Conservation (phyloP, 2,329 filamentous ascomycete species). For the Talaromyces rugulosus region DNA sequence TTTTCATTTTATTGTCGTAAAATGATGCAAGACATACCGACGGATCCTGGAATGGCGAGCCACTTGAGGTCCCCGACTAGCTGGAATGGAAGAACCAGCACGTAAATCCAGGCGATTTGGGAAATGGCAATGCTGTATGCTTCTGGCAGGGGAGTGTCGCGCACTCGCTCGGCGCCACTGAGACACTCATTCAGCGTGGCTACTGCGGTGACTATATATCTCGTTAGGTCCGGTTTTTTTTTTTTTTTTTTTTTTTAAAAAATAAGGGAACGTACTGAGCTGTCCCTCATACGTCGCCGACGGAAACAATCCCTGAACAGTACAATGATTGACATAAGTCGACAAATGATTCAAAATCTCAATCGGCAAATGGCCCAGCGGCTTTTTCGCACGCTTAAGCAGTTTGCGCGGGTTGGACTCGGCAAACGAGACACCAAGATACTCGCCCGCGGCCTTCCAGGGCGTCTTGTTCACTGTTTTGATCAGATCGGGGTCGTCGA, state of each 20-base stretch:
- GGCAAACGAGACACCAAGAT: slow-evolving; percentile 72
- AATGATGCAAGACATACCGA: slow-evolving; percentile 37
- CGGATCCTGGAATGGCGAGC: slow-evolving; percentile 72
- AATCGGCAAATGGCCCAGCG: slow-evolving; percentile 76
- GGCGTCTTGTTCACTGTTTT: slow-evolving; percentile 43
- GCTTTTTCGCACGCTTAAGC: slow-evolving; percentile 67
- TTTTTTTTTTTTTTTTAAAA: background rate
- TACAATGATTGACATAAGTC: slow-evolving; percentile 60
- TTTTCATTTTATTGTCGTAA: background rate
- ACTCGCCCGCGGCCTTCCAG: slow-evolving; percentile 65
- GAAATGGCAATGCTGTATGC: slow-evolving; percentile 81
- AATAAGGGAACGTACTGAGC: slow-evolving; percentile 23
- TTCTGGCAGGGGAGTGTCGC: slow-evolving; percentile 75
- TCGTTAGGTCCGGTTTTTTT: slow-evolving; percentile 7
- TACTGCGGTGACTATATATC: slow-evolving; percentile 52
- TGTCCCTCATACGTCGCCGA: slow-evolving; percentile 34
- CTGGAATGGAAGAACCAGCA: slow-evolving; percentile 77
- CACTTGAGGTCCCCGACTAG: slow-evolving; percentile 61
- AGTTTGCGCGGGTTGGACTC: slow-evolving; percentile 72
- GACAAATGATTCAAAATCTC: slow-evolving; percentile 73
- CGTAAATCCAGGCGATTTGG: slow-evolving; percentile 83
- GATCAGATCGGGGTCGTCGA: slow-evolving; percentile 30
- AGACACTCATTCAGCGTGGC: slow-evolving; percentile 67
- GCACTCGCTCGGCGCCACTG: slow-evolving; percentile 69
- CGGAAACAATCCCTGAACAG: slow-evolving; percentile 39